Base-by-base conservation (phyloP, 2,329 filamentous ascomycete genomes). In the Botrytis medusae region DNA sequence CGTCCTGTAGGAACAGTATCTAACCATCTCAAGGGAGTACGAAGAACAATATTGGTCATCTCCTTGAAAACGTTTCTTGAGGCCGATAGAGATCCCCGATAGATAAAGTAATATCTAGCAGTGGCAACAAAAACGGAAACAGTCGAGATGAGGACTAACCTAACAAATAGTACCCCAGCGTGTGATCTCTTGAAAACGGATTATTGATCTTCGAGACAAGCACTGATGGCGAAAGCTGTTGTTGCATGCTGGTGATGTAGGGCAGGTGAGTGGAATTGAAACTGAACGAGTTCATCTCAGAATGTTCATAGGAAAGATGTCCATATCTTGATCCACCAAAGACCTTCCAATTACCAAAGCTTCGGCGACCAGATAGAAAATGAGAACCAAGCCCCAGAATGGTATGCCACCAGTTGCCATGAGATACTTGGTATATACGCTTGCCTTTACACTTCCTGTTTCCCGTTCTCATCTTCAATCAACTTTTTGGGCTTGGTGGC, bases 1-100 rank as follows among this genome's bases (percentile, higher is more conserved):
- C 92, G 87, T 9, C 92, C 93, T 1, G 93, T 85, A 0, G 92
- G 92, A 0, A 93, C 90, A 0, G 92, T 94, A 78, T 95, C 92
- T 37, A 95, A 85, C 91, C 92, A 94, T 72, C 91, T 86, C 29
- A 94, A 84, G 1, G 91, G 92, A 12, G 92, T 89, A 25, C 91
- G 88, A 9, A 95, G 84, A 12, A 95, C 86, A 1, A 87, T 85
- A 76, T 87, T 88, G 48, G 91, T 88, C 76, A 94, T 86, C 69
- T 87, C 86, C 37, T 87, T 85, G 76, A 94, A 94, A 5, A 94
- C 83, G 67, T 83, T 83, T 59, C 88, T 85, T 25, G 91, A 93
- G 2, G 91, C 91, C 72, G 85, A 86, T 76, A 94, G 84, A 25
- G 91, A 91, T 67, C 90, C 89, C 22, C 83, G 75, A 77, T 90